Conservation (phyloP, 345 rosid genomes). For the Odontarrhena argentea region DNA sequence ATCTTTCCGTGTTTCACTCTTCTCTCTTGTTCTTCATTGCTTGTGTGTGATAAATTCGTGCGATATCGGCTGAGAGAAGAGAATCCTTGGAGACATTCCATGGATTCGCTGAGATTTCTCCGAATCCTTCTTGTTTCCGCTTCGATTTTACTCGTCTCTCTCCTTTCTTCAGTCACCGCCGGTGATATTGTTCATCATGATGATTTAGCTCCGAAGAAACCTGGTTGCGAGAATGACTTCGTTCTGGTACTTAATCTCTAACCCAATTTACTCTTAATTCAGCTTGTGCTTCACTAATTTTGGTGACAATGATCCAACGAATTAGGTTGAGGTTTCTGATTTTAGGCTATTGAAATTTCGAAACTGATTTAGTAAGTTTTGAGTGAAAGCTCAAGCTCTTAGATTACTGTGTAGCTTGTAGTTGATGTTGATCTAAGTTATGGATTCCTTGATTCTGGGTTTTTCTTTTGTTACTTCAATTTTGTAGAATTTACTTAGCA, state of each 20-base stretch:
- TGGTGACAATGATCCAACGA: conserved; percentile 2
- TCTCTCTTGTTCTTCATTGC: conserved; percentile 29
- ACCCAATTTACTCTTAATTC: conserved; percentile 37
- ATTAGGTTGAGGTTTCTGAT: conserved; percentile 4
- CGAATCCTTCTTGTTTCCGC: conserved; percentile 40
- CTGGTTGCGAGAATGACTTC: conserved; percentile 98
- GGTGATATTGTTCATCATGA: conserved; percentile 97
- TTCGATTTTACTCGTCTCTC: conserved; percentile 54
- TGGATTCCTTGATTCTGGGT: conserved; percentile 5
- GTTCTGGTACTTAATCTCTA: conserved; percentile 64
- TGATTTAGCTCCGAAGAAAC: conserved; percentile 86
- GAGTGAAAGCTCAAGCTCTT: background rate
- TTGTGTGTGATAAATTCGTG: conserved; percentile 26
- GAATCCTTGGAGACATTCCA: conserved; percentile 40
- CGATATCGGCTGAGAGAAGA: conserved; percentile 40
- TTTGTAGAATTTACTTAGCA: background rate
- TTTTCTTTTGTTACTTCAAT: background rate
- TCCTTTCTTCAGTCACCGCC: conserved; percentile 54
- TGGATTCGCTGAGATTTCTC: conserved; percentile 60
- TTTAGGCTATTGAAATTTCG: background rate
- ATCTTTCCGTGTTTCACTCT: conserved; percentile 25
- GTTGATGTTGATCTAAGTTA: conserved; percentile 37
- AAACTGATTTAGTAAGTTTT: background rate
- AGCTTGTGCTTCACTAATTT: conserved; percentile 38
- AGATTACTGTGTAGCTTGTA: conserved; percentile 17